Percentiles rank a stretch among this genome's conserved stretches.
phyloP scores from a whole-genome alignment of 139 green algal species.

The Zygnema cylindricum region DNA sequence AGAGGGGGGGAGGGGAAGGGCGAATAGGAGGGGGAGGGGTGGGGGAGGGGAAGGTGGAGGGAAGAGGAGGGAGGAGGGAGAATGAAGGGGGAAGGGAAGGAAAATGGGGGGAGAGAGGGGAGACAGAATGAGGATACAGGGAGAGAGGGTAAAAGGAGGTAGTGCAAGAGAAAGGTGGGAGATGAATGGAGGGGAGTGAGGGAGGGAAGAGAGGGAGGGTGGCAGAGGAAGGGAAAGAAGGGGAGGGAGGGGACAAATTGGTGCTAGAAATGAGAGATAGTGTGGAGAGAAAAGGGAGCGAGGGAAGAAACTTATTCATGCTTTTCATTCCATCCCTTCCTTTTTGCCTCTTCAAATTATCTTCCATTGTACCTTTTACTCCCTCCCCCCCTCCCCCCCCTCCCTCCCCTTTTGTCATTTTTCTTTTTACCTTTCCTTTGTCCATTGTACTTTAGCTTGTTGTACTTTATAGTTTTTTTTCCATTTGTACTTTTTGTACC shows the following conservation, averaged over 20 bases:
- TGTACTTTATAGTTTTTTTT: background rate
- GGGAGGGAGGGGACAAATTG: background rate
- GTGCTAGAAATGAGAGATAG: background rate
- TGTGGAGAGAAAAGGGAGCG: background rate
- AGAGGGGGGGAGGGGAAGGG: slow-evolving; percentile 19
- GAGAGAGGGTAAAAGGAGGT: background rate
- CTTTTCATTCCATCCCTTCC: background rate
- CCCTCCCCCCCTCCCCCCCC: background rate
- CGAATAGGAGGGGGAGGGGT: background rate
- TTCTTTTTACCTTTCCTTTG: background rate
- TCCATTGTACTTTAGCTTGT: background rate
- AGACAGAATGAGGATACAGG: background rate
- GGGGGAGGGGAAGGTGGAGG: slow-evolving; percentile 14
- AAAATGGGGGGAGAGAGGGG: background rate
- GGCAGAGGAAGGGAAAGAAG: background rate
- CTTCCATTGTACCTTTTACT: background rate
- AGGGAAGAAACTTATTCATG: background rate
- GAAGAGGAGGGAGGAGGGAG: slow-evolving; percentile 13
- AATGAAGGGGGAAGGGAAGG: background rate
- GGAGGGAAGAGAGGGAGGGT: background rate
- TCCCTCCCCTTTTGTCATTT: background rate
- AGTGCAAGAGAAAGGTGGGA: background rate
- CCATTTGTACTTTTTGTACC: background rate
- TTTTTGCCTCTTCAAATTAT: background rate
- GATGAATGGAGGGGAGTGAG: background rate